These are phyloP conservation scores for Tetratostichococcus sp. DNA, from an alignment of 139 green algal genomes.

Conservation along the genomic window DNA sequence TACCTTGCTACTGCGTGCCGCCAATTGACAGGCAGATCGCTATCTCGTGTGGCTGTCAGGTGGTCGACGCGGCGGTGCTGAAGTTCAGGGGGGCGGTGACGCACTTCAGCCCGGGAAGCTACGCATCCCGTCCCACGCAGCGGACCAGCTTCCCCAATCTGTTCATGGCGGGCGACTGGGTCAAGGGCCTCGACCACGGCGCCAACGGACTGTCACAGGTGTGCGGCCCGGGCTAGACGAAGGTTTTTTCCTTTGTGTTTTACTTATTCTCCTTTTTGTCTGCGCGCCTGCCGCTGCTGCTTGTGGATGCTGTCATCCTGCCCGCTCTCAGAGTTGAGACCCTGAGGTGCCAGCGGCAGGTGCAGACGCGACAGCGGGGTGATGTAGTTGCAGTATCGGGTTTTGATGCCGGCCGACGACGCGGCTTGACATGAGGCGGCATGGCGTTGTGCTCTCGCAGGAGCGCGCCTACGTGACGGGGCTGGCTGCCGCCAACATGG, in stretches of 20 bases:
- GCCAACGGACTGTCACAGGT: constrained; percentile 75
- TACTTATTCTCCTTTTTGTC: too few relatives aligned
- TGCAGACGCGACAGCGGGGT: too few relatives aligned
- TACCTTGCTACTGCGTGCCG: too few relatives aligned
- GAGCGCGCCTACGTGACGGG: constrained; percentile 82
- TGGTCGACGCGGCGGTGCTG: constrained; percentile 69
- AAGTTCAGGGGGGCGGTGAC: constrained; percentile 77
- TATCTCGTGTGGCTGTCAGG: constrained; percentile 12
- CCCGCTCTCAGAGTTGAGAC: neutral
- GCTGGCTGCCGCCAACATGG: constrained; percentile 74
- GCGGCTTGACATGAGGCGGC: too few relatives aligned
- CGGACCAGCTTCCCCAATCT: constrained; percentile 67
- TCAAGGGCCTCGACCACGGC: constrained; percentile 75
- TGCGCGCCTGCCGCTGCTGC: too few relatives aligned
- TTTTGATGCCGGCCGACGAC: too few relatives aligned
- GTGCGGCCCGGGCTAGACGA: too few relatives aligned
- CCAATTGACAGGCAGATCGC: neutral
- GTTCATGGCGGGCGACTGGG: constrained; percentile 79
- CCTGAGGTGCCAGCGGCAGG: neutral
- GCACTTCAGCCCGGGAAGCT: constrained; percentile 77
- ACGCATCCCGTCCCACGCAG: constrained; percentile 58
- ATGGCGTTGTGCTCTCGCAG: too few relatives aligned
- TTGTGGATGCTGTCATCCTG: too few relatives aligned
- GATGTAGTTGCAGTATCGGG: neutral
- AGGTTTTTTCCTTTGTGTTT: too few relatives aligned